Evolutionary conservation across 2,329 filamentous ascomycete genomes (phyloP).

Genomic region (Parafenestella ontariensis): DNA sequence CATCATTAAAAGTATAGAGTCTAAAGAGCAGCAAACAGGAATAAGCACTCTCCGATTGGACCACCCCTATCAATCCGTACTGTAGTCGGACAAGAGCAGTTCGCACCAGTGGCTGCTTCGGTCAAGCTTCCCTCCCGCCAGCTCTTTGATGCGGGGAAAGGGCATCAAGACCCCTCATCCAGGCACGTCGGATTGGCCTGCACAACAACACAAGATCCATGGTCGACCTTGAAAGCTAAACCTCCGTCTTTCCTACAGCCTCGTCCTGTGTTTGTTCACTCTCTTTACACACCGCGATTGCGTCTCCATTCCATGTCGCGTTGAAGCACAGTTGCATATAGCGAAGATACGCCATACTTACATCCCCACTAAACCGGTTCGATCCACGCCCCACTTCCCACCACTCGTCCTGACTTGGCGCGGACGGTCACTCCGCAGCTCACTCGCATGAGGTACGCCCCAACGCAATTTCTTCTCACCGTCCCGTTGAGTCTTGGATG

Average conservation of each 20-base stretch:
- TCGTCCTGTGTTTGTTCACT: slow-evolving; percentile 10
- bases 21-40: slow-evolving; percentile 1
- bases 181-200: slow-evolving; percentile 27
- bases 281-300: neutral
- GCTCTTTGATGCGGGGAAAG: slow-evolving; percentile 33
- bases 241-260: slow-evolving; percentile 15
- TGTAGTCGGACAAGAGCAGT: slow-evolving; percentile 10
- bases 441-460: slow-evolving; percentile 16
- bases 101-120: slow-evolving; percentile 21
- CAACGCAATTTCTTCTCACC: slow-evolving; percentile 5
- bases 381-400: slow-evolving; percentile 18
- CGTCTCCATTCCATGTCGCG: neutral
- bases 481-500: neutral
- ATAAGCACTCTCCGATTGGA: slow-evolving; percentile 25
- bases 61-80: slow-evolving; percentile 8
- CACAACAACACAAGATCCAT: slow-evolving; percentile 6
- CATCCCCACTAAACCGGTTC: slow-evolving; percentile 9
- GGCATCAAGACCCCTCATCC: slow-evolving; percentile 28
- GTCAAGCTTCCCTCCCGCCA: slow-evolving; percentile 12
- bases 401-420: slow-evolving; percentile 8
- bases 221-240: slow-evolving; percentile 1
- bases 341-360: slow-evolving; percentile 8
- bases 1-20: neutral
- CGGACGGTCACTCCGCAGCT: slow-evolving; percentile 6
- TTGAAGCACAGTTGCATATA: neutral